Conservation (phyloP, 768 basidiomycete species). For the Chiua virens region DNA sequence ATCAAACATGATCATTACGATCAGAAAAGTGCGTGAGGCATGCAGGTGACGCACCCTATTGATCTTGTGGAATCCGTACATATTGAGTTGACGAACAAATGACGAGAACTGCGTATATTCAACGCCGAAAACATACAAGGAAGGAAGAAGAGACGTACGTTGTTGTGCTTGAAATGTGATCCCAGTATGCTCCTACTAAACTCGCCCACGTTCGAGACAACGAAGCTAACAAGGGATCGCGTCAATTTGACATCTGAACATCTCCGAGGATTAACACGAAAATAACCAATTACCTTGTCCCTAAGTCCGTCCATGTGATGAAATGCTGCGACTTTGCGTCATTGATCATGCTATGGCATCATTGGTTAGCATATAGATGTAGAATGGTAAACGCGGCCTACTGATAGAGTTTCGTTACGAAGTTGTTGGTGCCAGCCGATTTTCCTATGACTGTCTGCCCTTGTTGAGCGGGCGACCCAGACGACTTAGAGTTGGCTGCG, state of each 20-base stretch:
- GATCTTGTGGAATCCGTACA: conserved; percentile 96
- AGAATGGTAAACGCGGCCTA: conserved; percentile 37
- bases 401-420: conserved; percentile 88
- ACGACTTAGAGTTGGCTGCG: conserved; percentile 11
- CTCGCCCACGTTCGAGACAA: conserved; percentile 83
- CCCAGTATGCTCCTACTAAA: conserved; percentile 84
- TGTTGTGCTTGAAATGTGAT: conserved; percentile 89
- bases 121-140: not conserved
- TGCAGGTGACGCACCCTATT: conserved; percentile 59
- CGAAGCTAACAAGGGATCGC: conserved; percentile 47
- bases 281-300: conserved; percentile 49
- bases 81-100: conserved; percentile 93
- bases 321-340: conserved; percentile 78
- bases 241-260: conserved; percentile 1
- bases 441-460: conserved; percentile 65
- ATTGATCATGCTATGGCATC: conserved; percentile 70
- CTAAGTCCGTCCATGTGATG: conserved; percentile 81
- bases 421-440: conserved; percentile 71
- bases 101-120: conserved; percentile 70
- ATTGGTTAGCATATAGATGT: not conserved
- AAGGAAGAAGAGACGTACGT: conserved; percentile 50
- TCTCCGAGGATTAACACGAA: not conserved
- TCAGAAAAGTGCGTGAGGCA: not conserved
- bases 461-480: conserved; percentile 17
- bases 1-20: conserved; percentile 14